phyloP scores from a whole-genome alignment of 208 protist species.

The Leishmania lainsoni region DNA sequence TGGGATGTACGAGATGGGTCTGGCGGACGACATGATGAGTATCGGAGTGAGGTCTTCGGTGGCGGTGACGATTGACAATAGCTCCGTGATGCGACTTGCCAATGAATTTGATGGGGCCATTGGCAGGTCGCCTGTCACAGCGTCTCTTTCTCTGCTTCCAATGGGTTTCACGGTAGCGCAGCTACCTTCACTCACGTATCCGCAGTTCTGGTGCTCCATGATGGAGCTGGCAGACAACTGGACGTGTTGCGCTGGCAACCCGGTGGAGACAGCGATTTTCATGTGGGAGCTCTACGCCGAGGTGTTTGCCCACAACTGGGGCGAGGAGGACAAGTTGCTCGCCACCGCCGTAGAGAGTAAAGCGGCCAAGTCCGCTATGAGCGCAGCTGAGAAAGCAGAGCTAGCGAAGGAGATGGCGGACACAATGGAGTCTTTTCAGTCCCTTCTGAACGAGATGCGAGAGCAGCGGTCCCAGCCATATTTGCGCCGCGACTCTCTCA shows the following conservation, averaged over 20 bases:
- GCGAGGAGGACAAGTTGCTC: slow-evolving; percentile 62
- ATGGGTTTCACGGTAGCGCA: slow-evolving; percentile 29
- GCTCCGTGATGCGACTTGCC: not conserved
- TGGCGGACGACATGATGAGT: slow-evolving; percentile 13
- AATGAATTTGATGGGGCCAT: not conserved
- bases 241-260: slow-evolving; percentile 71
- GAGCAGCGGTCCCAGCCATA: slow-evolving; percentile 7
- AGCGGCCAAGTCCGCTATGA: slow-evolving; percentile 16
- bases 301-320: slow-evolving; percentile 82
- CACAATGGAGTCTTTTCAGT: slow-evolving; percentile 44
- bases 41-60: slow-evolving; percentile 3
- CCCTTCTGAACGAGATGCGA: slow-evolving; percentile 44
- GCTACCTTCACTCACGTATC: slow-evolving; percentile 74
- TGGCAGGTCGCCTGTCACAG: not conserved
- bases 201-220: slow-evolving; percentile 88
- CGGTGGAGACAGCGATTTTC: slow-evolving; percentile 69
- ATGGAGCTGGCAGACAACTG: slow-evolving; percentile 89
- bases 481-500: slow-evolving; percentile 10
- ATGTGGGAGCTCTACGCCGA: slow-evolving; percentile 83
- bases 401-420: slow-evolving; percentile 35
- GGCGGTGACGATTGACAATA: not conserved
- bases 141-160: slow-evolving; percentile 9
- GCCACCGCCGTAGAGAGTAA: slow-evolving; percentile 38
- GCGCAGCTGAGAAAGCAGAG: slow-evolving; percentile 16
- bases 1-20: not conserved